phyloP scores from a whole-genome alignment of 176 grass and related monocot species.

The sorghum (Sorghum bicolor) region Sorghum_bicolor_NCBIv3 NC_012870.2:6584501-6585000 shows the following conservation, averaged over 20 bases:
- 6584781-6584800: neutral
- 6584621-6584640: neutral
- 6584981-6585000: neutral
- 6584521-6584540: constrained; percentile 28
- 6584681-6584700: neutral
- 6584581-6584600: too few species aligned
- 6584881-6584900: constrained; percentile 5
- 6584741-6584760: neutral
- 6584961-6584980: neutral
- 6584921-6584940: neutral
- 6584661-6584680: neutral
- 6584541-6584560: constrained; percentile 14
- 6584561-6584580: neutral
- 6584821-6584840: neutral
- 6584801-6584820: neutral
- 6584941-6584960: neutral
- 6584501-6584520: neutral
- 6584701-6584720: neutral
- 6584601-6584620: neutral
- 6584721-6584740: neutral
- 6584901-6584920: neutral
- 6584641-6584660: neutral
- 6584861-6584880: constrained; percentile 8
- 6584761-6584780: neutral
- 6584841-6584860: neutral